Percentiles rank a stretch among this genome's conserved stretches.
Evolutionary conservation across 2,329 filamentous ascomycete genomes (phyloP).

Genomic region (Aspergillus brunneoviolaceus): DNA sequence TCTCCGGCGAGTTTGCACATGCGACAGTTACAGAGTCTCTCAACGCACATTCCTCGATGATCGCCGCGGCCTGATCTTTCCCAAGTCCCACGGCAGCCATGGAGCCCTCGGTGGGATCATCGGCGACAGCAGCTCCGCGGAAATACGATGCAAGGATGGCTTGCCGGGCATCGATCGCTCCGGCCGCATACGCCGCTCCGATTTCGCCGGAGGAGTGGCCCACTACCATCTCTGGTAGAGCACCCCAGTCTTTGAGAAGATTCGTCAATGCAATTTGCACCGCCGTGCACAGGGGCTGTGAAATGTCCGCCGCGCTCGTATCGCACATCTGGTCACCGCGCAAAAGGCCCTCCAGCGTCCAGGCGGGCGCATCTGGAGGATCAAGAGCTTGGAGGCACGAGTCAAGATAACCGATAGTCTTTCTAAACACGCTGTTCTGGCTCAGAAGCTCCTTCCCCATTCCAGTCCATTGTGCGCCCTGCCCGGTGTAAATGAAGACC

Average conservation of each 20-base stretch:
- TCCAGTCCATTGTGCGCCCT: slow-evolving; percentile 34
- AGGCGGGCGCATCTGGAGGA: background rate
- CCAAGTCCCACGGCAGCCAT: background rate
- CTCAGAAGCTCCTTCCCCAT: slow-evolving; percentile 31
- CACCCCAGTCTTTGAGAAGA: slow-evolving; percentile 18
- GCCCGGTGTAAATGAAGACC: slow-evolving; percentile 35
- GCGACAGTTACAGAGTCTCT: slow-evolving; percentile 9
- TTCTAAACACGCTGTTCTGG: slow-evolving; percentile 13
- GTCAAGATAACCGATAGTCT: slow-evolving; percentile 9
- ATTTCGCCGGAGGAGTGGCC: slow-evolving; percentile 37
- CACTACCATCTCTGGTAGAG: slow-evolving; percentile 19
- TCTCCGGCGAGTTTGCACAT: slow-evolving; percentile 22
- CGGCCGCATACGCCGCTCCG: slow-evolving; percentile 5
- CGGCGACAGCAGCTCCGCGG: background rate
- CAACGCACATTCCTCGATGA: slow-evolving; percentile 29
- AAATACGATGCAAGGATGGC: background rate
- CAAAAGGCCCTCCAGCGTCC: slow-evolving; percentile 9
- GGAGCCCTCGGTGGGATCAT: background rate
- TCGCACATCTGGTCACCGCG: background rate
- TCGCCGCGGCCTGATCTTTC: background rate
- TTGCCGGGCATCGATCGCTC: background rate
- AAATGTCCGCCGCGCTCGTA: slow-evolving; percentile 21
- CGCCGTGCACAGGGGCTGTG: slow-evolving; percentile 29
- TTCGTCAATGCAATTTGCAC: slow-evolving; percentile 34
- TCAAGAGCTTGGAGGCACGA: background rate